phyloP scores from a whole-genome alignment of 768 basidiomycete species.

The Hericium erinaceus region DNA sequence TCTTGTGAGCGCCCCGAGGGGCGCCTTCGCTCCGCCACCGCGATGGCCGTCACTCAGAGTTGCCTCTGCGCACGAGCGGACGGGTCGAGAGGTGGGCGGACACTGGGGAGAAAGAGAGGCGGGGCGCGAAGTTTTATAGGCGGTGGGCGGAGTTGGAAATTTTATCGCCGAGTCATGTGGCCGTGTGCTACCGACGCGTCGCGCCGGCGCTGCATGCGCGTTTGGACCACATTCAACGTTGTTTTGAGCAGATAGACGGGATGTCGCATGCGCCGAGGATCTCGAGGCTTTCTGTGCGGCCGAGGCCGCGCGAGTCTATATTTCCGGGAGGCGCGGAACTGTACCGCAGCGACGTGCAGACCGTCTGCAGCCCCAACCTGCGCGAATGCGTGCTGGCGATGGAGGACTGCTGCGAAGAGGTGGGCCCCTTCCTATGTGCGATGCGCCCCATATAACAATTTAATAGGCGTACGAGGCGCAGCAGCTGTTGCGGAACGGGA shows the following conservation, averaged over 20 bases:
- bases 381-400: slow-evolving; percentile 69
- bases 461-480: slow-evolving; percentile 59
- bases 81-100: slow-evolving; percentile 66
- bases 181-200: slow-evolving; percentile 20
- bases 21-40: slow-evolving; percentile 77
- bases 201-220: not conserved
- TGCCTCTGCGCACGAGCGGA: slow-evolving; percentile 41
- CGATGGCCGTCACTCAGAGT: slow-evolving; percentile 58
- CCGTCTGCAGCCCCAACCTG: slow-evolving; percentile 61
- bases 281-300: slow-evolving; percentile 42
- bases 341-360: slow-evolving; percentile 55
- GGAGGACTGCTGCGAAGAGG: slow-evolving; percentile 80
- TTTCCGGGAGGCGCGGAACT: slow-evolving; percentile 59
- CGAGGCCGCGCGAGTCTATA: slow-evolving; percentile 51
- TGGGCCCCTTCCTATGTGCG: slow-evolving; percentile 15
- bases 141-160: slow-evolving; percentile 12
- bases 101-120: slow-evolving; percentile 34
- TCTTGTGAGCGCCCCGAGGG: slow-evolving; percentile 44
- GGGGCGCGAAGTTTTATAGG: slow-evolving; percentile 18
- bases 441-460: not conserved
- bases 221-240: not conserved
- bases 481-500: slow-evolving; percentile 57
- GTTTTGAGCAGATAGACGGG: not conserved
- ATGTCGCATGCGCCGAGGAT: slow-evolving; percentile 17
- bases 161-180: slow-evolving; percentile 6